Conservation (phyloP, 1,139 yeast genomes). For the Kodamaea sp. region DNA sequence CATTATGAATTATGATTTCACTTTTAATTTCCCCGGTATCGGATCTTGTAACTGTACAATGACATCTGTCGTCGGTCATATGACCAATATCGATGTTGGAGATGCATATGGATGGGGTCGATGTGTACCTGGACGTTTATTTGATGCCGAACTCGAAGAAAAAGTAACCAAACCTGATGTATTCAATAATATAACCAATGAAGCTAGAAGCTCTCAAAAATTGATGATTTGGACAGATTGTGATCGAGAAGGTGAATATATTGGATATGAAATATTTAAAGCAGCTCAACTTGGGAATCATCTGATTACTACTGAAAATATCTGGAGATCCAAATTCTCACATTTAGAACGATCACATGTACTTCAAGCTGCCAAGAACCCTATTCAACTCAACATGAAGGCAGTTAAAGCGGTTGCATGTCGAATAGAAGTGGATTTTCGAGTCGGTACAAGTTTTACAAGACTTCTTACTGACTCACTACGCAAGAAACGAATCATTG, state of each 20-base stretch:
- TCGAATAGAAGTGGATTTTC: conserved; percentile 79
- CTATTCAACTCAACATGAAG: conserved; percentile 58
- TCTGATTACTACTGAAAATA: conserved; percentile 42
- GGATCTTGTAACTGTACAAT: conserved; percentile 80
- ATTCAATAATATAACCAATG: conserved; percentile 64
- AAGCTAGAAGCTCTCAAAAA: conserved; percentile 56
- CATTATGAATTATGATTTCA: conserved; percentile 78
- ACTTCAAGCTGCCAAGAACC: conserved; percentile 67
- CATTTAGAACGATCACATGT: conserved; percentile 80
- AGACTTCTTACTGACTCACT: conserved; percentile 61
- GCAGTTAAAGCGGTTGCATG: conserved; percentile 83
- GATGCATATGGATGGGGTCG: conserved; percentile 61
- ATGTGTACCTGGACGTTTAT: conserved; percentile 62
- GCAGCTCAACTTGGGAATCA: conserved; percentile 62
- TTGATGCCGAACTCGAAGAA: conserved; percentile 59
- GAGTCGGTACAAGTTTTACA: conserved; percentile 90
- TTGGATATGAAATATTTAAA: conserved; percentile 78
- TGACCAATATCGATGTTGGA: conserved; percentile 59
- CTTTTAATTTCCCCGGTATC: conserved; percentile 49
- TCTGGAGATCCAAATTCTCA: conserved; percentile 78
- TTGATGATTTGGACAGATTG: conserved; percentile 98
- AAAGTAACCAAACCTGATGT: conserved; percentile 44
- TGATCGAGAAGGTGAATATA: conserved; percentile 96
- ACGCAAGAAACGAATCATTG: conserved; percentile 23
- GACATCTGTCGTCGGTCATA: conserved; percentile 90